phyloP scores from a whole-genome alignment of 148 eudicot species.

The Silene uniflora region DNA sequence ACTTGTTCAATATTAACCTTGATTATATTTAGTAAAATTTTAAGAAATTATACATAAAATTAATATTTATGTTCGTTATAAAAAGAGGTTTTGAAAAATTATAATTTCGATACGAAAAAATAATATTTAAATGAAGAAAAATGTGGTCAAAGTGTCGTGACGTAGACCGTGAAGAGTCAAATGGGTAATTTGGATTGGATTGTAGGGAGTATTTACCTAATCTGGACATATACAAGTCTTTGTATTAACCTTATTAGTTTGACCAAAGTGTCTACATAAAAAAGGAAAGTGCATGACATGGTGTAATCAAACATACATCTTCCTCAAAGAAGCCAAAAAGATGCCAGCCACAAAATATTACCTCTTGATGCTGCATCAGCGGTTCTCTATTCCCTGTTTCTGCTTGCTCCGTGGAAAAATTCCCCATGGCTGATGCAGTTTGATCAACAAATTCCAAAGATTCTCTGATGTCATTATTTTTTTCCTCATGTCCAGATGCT shows the following conservation, averaged over 20 bases:
- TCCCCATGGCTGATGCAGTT: conserved; percentile 15
- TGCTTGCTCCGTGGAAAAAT: conserved; percentile 15
- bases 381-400: conserved; percentile 13
- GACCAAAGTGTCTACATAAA: background rate
- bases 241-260: background rate
- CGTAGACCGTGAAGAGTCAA: too few species aligned
- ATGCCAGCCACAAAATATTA: conserved; percentile 27
- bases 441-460: conserved; percentile 20
- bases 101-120: too few species aligned
- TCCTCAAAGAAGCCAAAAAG: background rate
- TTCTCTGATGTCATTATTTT: conserved; percentile 9
- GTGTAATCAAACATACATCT: background rate
- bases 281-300: background rate
- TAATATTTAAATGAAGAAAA: too few species aligned
- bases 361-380: conserved; percentile 40
- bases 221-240: too few species aligned
- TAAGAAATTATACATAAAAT: too few species aligned
- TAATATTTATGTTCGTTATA: too few species aligned
- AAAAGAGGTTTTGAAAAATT: too few species aligned
- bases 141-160: too few species aligned
- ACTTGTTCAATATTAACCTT: too few species aligned
- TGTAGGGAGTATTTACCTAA: too few species aligned
- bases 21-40: too few species aligned
- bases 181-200: too few species aligned
- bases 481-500: conserved; percentile 16